Evolutionary conservation across 768 basidiomycete genomes (phyloP).

Genomic region (Mycena capillaripes): DNA sequence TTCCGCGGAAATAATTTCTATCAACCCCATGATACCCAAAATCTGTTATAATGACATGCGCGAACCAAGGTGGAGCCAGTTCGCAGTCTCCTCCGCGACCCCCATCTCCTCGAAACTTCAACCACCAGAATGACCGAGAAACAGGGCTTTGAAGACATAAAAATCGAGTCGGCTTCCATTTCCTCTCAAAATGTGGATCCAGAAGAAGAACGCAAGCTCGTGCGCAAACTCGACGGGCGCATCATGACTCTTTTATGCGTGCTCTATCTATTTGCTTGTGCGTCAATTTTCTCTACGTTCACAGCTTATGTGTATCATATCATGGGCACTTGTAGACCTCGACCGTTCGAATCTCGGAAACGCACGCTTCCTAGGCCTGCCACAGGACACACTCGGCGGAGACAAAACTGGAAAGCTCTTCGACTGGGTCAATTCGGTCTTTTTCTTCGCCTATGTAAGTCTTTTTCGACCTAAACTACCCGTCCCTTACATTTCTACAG

Average conservation of each 20-base stretch:
- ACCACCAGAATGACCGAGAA: not conserved
- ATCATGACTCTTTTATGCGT: conserved; percentile 81
- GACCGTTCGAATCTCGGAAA: conserved; percentile 88
- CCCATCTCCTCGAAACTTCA: not conserved
- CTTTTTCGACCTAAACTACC: not conserved
- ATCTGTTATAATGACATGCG: too few species aligned
- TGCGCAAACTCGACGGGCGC: conserved; percentile 75
- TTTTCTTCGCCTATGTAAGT: conserved; percentile 85
- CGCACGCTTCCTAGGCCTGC: conserved; percentile 80
- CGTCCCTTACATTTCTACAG: conserved; percentile 47
- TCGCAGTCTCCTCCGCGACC: not conserved
- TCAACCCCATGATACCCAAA: too few species aligned
- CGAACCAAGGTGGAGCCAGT: not conserved
- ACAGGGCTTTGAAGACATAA: not conserved
- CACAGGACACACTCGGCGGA: conserved; percentile 73
- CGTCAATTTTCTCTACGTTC: conserved; percentile 43
- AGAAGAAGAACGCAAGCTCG: conserved; percentile 64
- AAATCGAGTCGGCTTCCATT: not conserved
- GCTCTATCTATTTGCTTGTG: conserved; percentile 84
- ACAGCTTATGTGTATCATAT: not conserved
- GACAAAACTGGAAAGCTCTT: conserved; percentile 79
- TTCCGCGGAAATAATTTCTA: too few species aligned
- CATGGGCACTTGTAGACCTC: conserved; percentile 56
- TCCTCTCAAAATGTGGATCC: conserved; percentile 26
- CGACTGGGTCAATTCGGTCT: conserved; percentile 83